Percentiles rank a stretch among this genome's conserved stretches.
Conservation (phyloP, 306 rosid species). For the Cicer bijugum region DNA sequence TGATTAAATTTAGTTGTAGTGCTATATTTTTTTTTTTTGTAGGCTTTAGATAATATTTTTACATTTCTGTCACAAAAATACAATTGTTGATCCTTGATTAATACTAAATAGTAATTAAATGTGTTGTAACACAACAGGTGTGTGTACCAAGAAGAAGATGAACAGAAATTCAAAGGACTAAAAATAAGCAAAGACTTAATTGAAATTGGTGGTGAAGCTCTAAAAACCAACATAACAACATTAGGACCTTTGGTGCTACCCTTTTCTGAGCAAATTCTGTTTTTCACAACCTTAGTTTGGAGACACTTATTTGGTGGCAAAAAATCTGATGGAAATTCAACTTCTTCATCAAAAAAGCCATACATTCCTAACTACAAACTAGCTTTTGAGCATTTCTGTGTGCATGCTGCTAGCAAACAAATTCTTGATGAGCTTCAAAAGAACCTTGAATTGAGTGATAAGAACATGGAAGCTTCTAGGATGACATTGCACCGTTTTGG, state of each 20-base stretch:
- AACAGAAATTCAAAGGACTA: slow-evolving; percentile 70
- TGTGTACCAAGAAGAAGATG: slow-evolving; percentile 96
- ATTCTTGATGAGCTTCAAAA: slow-evolving; percentile 86
- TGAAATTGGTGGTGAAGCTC: slow-evolving; percentile 94
- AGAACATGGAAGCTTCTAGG: slow-evolving; percentile 84
- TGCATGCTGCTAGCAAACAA: slow-evolving; percentile 82
- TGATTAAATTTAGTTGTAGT: too few species aligned
- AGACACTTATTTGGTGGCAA: slow-evolving; percentile 71
- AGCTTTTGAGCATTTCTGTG: slow-evolving; percentile 92
- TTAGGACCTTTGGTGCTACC: slow-evolving; percentile 93
- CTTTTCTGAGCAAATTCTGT: slow-evolving; percentile 84
- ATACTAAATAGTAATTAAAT: too few species aligned
- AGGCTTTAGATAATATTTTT: too few species aligned
- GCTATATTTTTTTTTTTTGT: too few species aligned
- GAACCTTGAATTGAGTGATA: slow-evolving; percentile 79
- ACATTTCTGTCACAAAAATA: too few species aligned
- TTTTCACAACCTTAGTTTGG: slow-evolving; percentile 74
- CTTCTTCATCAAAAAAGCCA: slow-evolving; percentile 59
- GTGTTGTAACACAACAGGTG: slow-evolving; percentile 54
- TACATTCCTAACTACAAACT: slow-evolving; percentile 94
- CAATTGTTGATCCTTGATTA: too few species aligned
- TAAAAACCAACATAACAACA: slow-evolving; percentile 93
- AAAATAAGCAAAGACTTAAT: slow-evolving; percentile 86
- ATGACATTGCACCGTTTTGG: slow-evolving; percentile 92
- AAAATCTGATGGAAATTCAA: slow-evolving; percentile 35